Base-by-base conservation (phyloP, 768 basidiomycete genomes). In the Leccinum arenicola region DNA sequence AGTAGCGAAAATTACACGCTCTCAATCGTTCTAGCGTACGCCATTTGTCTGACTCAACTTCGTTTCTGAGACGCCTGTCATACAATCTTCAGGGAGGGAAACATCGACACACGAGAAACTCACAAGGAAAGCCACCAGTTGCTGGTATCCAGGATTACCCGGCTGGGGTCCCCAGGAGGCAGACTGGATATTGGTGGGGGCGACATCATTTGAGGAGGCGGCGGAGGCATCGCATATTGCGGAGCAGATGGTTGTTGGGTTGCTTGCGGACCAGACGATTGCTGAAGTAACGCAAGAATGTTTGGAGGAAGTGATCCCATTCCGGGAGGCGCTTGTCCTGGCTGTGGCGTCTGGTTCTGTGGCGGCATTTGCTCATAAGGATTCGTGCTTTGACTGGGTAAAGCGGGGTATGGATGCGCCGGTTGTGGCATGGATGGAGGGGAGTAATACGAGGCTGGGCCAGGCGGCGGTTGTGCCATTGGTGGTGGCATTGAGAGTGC, bases 91-190 rank as follows among this genome's bases (percentile, higher is more conserved):
- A 68, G 31, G 1, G 8, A 23, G 9, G n/a, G 29, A 53, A 9
- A 12, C n/a, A 5, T 0, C 2, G 27, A 56, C 15, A 40, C 8
- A 9, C 15, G 4, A 19, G n/a, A 52, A 14, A 71, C 84, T 74
- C 60, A 89, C 88, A 62, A 87, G 75, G 66, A 84, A 89, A 17
- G 83, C 81, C 84, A 90, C 86, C 48, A 89, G 71, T 64, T 88
- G 84, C 64, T 86, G 84, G 63, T 85, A 87, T 51, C 75, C 77
- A 0, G 73, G 73, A 17, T 70, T 70, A 4, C 80, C 80, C 1
- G 77, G 73, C 56, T 80, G 77, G 12, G 76, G 71, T 29, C 74
- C 45, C 80, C 73, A 12, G 78, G 76, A 38, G 77, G 73, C 52
- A 75, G 64, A 56, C 73, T 66, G n/a, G 74, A 70, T 59, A 80